Evolutionary conservation across 148 eudicot genomes (phyloP).

Genomic region (Vaccinium vitisidaea): DNA sequence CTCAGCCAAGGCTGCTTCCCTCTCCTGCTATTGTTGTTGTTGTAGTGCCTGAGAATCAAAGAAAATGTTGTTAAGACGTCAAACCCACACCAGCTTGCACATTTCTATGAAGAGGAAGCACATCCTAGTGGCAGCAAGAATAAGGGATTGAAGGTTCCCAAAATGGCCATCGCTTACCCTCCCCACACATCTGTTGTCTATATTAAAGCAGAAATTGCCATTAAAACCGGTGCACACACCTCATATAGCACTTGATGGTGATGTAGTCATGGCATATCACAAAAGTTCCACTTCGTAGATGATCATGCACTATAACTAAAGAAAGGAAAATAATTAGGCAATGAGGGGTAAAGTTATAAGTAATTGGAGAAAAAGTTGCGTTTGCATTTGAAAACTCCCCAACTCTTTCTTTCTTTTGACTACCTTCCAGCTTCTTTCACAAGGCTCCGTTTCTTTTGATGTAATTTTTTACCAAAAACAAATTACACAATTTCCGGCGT

Average conservation of each 20-base stretch:
- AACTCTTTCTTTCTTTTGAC: too few relatives aligned
- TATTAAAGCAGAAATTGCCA: neutral
- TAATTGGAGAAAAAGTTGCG: too few relatives aligned
- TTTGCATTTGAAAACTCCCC: too few relatives aligned
- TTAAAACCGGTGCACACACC: neutral
- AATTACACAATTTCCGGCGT: too few relatives aligned
- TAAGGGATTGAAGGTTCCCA: neutral
- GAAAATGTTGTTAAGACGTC: neutral
- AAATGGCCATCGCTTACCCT: neutral
- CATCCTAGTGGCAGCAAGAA: neutral
- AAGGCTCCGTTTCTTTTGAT: too few relatives aligned
- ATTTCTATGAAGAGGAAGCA: neutral
- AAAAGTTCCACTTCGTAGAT: too few relatives aligned
- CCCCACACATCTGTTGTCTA: too few relatives aligned
- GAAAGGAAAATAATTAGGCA: too few relatives aligned
- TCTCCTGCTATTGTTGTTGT: conserved; percentile 83
- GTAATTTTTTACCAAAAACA: too few relatives aligned
- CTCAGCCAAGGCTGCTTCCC: conserved; percentile 69
- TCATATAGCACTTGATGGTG: neutral
- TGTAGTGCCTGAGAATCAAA: conserved; percentile 57
- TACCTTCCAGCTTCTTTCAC: too few relatives aligned
- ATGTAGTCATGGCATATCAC: neutral
- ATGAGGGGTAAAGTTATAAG: too few relatives aligned
- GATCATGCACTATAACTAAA: too few relatives aligned
- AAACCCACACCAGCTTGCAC: neutral